phyloP scores from a whole-genome alignment of 768 basidiomycete species.

The Panaeolus cyanescens region DNA sequence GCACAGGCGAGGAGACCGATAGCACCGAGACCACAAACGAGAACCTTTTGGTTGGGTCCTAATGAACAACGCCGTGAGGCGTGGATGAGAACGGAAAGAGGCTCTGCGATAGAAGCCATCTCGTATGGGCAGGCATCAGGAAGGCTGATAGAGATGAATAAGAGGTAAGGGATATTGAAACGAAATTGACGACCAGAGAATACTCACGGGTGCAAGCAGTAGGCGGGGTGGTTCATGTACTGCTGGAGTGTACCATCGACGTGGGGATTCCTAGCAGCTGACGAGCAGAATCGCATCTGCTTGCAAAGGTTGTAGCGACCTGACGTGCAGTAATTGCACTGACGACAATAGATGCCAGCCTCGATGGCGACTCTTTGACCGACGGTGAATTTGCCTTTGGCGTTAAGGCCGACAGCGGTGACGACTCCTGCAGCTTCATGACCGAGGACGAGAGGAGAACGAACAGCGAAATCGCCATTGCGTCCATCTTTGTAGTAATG shows the following conservation, averaged over 20 bases:
- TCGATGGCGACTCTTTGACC: conserved; percentile 95
- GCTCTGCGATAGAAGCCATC: conserved; percentile 88
- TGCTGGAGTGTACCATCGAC: conserved; percentile 90
- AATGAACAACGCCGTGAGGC: conserved; percentile 9
- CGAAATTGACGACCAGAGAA: conserved; percentile 1
- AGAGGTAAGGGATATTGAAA: background rate
- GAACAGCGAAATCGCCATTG: conserved; percentile 91
- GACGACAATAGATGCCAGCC: conserved; percentile 86
- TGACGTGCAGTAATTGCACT: conserved; percentile 66
- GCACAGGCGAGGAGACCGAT: conserved; percentile 91
- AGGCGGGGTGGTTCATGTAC: conserved; percentile 85
- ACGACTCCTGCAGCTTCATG: conserved; percentile 92
- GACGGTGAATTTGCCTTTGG: conserved; percentile 53
- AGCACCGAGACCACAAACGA: conserved; percentile 91
- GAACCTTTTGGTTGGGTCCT: conserved; percentile 62
- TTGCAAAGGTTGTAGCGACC: conserved; percentile 95
- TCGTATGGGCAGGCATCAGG: conserved; percentile 78
- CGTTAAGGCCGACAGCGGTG: conserved; percentile 78
- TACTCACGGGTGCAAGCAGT: conserved; percentile 85
- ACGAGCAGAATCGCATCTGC: conserved; percentile 84
- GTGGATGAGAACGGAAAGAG: conserved; percentile 68
- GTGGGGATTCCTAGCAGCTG: conserved; percentile 91
- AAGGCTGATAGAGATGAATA: conserved; percentile 44
- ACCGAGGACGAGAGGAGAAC: conserved; percentile 85
- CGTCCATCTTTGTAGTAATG: conserved; percentile 90